Base-by-base conservation (phyloP, 177 flowering plant genomes). In the Vitis hybrid region DNA sequence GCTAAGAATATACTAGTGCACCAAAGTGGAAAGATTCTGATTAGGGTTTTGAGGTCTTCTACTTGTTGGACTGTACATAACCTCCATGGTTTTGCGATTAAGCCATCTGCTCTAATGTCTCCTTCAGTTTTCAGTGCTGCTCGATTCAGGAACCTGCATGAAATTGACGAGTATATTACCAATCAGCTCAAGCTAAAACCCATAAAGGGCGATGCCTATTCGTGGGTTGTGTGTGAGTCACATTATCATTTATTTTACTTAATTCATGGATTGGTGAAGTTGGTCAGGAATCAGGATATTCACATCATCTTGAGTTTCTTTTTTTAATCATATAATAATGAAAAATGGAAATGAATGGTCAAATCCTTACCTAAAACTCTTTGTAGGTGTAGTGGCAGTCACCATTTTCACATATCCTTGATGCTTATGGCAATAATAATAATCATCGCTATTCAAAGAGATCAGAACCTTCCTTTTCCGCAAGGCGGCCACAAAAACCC, bases 401-500 rank as follows among this genome's bases (percentile, higher is more conserved):
- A 32, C n/a, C 11, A 2, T 15, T 0, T 5, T 32, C 51, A 2
- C 50, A 8, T 0, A 13, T 12, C 15, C 11, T 0, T 1, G 61
- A 41, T 11, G 46, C 46, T 35, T 50, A 20, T 52, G 41, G 11
- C 73, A 75, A 51, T 60, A 17, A 58, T 64, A 78, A 61, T 75
- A 81, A 64, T 75, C 71, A 3, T 67, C 69, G 8, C 9, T 27
- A 11, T 35, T 35, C 12, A 49, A 57, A 1, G 78, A 24, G 3
- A 70, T 1, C 15, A 9, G 24, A 8, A 64, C 24, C 32, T 58
- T 77, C 66, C 79, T 58, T 55, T 85, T 80, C 27, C 74, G 50
- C 4, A 77, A 5, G 9, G 82, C 53, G 11, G 88, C 88, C 35
- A 82, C 81, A 11, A 85, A 1, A 18, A 84, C 89, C 0, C 81